Conservation (phyloP, 441 rosid genomes). For the Populus hybrid region DNA sequence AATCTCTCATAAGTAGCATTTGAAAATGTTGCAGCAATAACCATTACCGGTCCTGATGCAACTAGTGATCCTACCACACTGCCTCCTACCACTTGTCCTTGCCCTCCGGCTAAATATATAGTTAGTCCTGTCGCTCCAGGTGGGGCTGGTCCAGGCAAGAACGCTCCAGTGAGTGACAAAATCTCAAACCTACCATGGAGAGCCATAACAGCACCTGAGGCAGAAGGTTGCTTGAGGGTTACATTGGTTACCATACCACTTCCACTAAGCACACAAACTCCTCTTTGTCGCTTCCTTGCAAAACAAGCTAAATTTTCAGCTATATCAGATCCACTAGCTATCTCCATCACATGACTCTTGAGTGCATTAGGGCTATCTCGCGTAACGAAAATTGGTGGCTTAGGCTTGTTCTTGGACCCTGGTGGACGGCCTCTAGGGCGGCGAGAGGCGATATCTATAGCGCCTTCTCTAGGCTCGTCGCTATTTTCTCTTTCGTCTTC, state of each 20-base stretch:
- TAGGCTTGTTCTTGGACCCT: conserved; percentile 84
- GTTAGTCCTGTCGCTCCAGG: conserved; percentile 81
- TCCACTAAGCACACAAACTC: conserved; percentile 75
- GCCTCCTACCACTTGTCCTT: conserved; percentile 89
- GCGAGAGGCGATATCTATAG: conserved; percentile 49
- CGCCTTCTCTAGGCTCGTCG: conserved; percentile 74
- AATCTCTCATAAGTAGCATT: conserved; percentile 77
- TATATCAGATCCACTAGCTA: conserved; percentile 60
- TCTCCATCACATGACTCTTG: conserved; percentile 76
- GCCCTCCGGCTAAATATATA: conserved; percentile 74
- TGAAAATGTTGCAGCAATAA: conserved; percentile 72
- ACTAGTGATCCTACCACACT: conserved; percentile 66
- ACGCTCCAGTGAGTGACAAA: conserved; percentile 66
- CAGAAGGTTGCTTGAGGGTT: conserved; percentile 69
- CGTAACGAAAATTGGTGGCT: conserved; percentile 74
- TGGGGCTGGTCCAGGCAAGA: conserved; percentile 79
- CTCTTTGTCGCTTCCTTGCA: conserved; percentile 71
- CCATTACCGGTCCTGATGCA: conserved; percentile 75
- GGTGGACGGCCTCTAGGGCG: conserved; percentile 82
- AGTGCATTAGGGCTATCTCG: conserved; percentile 84
- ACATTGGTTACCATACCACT: conserved; percentile 77
- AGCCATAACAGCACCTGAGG: conserved; percentile 61
- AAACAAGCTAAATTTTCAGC: conserved; percentile 67
- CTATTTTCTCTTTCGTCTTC: conserved; percentile 54
- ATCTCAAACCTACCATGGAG: conserved; percentile 82